phyloP scores from a whole-genome alignment of 257 asterid genomes.

The Penstemon eatonii region DNA sequence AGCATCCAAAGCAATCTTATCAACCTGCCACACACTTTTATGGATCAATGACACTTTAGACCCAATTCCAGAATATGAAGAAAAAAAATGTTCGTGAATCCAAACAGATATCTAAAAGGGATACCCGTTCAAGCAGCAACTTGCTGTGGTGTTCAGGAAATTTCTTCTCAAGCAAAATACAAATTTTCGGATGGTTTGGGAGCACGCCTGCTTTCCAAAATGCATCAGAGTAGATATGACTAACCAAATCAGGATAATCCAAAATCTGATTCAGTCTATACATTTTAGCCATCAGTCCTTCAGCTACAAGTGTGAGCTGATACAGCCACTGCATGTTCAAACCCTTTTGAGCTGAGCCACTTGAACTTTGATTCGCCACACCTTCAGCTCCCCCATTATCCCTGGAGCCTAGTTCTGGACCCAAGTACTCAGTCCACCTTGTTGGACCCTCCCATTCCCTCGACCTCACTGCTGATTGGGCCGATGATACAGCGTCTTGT shows the following conservation, averaged over 20 bases:
- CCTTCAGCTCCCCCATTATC: constrained; percentile 62
- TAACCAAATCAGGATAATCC: constrained; percentile 84
- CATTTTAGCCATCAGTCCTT: constrained; percentile 97
- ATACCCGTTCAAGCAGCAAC: constrained; percentile 94
- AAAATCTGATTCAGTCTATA: constrained; percentile 89
- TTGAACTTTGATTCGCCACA: constrained; percentile 43
- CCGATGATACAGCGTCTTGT: constrained; percentile 64
- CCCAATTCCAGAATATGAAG: constrained; percentile 15
- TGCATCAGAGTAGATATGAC: constrained; percentile 80
- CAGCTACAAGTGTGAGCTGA: constrained; percentile 95
- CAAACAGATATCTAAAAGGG: constrained; percentile 23
- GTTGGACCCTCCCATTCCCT: constrained; percentile 88
- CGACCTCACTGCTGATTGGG: constrained; percentile 61
- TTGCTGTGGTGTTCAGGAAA: constrained; percentile 98
- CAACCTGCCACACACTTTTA: constrained; percentile 56
- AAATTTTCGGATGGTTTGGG: constrained; percentile 88
- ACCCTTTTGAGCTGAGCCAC: constrained; percentile 67
- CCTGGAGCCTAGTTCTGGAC: constrained; percentile 62
- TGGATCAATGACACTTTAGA: constrained; percentile 24
- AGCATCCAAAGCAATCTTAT: constrained; percentile 85
- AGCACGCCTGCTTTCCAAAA: constrained; percentile 97
- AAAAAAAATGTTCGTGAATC: constrained; percentile 16
- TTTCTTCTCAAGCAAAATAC: constrained; percentile 82
- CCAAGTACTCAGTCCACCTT: constrained; percentile 95
- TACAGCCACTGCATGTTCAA: constrained; percentile 96